Evolutionary conservation across 2,329 filamentous ascomycete genomes (phyloP).

Genomic region (Sporothrix phasma): DNA sequence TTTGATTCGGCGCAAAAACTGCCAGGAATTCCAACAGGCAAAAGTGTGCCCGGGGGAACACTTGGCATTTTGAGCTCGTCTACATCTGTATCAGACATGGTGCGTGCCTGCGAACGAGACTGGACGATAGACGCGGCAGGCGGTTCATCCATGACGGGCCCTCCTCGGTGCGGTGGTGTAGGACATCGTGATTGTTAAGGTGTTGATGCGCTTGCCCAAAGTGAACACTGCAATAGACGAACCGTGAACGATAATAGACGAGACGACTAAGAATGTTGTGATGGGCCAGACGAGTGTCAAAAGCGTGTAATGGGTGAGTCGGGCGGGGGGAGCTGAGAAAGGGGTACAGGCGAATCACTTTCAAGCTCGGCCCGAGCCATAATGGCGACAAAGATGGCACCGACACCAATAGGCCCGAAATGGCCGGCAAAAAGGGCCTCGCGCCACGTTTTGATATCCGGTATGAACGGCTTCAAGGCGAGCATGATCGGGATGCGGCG

Average conservation of each 20-base stretch:
- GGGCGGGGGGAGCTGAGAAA: slow-evolving; percentile 48
- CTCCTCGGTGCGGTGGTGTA: slow-evolving; percentile 88
- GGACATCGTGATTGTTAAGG: slow-evolving; percentile 85
- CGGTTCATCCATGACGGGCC: slow-evolving; percentile 93
- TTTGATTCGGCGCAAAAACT: slow-evolving; percentile 72
- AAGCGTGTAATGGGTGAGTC: slow-evolving; percentile 52
- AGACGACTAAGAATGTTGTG: slow-evolving; percentile 83
- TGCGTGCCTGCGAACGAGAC: slow-evolving; percentile 73
- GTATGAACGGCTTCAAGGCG: slow-evolving; percentile 79
- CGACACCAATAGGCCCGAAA: slow-evolving; percentile 94
- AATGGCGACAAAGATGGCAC: slow-evolving; percentile 91
- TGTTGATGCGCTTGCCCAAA: slow-evolving; percentile 95
- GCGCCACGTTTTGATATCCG: slow-evolving; percentile 95
- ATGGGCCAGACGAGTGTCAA: slow-evolving; percentile 92
- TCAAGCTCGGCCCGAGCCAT: slow-evolving; percentile 88
- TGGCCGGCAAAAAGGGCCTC: slow-evolving; percentile 95
- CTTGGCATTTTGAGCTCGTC: slow-evolving; percentile 51
- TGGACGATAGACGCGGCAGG: slow-evolving; percentile 60
- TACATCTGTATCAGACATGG: slow-evolving; percentile 68
- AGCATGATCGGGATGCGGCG: slow-evolving; percentile 94
- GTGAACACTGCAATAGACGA: slow-evolving; percentile 98
- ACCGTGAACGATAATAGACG: slow-evolving; percentile 90
- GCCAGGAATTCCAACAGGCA: slow-evolving; percentile 60
- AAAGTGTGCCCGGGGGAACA: slow-evolving; percentile 59
- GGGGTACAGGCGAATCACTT: slow-evolving; percentile 62